Base-by-base conservation (phyloP, 73 alveolate genomes). In the Durusdinium trenchii region DNA sequence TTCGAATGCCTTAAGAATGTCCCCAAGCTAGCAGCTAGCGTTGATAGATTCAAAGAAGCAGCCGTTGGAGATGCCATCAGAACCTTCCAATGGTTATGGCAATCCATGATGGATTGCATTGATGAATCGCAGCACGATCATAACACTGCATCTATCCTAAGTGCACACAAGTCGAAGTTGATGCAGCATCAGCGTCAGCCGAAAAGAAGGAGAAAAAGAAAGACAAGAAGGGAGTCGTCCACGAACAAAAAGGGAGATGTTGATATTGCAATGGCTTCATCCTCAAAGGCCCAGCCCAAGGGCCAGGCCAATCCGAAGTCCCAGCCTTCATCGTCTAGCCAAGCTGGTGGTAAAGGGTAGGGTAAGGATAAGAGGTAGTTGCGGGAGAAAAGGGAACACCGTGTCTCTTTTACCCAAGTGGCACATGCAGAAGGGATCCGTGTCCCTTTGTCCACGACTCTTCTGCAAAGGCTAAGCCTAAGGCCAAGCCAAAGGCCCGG, bases 381-480 rank as follows among this genome's bases (percentile, higher is more conserved):
- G 47, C 64, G 30, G 94, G 67, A 7, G 94, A 84, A 26, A 84
- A 30, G 75, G 94, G 57, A 2, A 50, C 38, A 18, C 94, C 94
- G 20, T 84, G 94, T 52, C 78, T 84, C 10, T 84, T 84, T 30
- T 84, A 35, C 57, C 94, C 94, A 6, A 84, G 57, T 84, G 94
- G 94, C 54, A 52, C 78, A 9, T 82, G 92, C 71, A 46, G 60
- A 7, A 14, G 92, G 46, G 62, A 40, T 26, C 46, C 43, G 35
- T 84, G 78, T n/a, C 76, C 94, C 16, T 83, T 35, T n/a, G 46
- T 46, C 69, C 94, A 83, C 35, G 94, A 84, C 38, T 30, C 92
- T 48, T 26, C 1, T 3, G 46, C 50, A 4, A 35, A 38, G 10
- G 57, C 57, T 5, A 84, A 84, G 36, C 78, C 94, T 1, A 83